Percentiles rank a stretch among this genome's conserved stretches.
These are phyloP conservation scores for Psilocybe subaeruginosa DNA, from an alignment of 768 basidiomycete species.

Conservation along the genomic window DNA sequence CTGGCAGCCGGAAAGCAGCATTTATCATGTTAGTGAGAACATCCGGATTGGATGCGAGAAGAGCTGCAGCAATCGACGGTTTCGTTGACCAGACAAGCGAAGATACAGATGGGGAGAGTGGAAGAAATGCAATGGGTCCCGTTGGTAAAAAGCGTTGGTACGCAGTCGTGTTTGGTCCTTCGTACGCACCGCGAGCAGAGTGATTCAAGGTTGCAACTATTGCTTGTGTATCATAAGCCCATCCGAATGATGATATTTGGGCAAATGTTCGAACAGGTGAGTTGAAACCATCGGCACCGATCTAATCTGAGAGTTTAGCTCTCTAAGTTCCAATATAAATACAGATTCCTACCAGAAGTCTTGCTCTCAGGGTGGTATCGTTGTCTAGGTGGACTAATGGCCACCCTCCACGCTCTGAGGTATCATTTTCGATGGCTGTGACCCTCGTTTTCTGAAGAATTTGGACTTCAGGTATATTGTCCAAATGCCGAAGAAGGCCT, in stretches of 20 bases:
- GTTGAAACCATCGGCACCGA: conserved; percentile 95
- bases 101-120: conserved; percentile 74
- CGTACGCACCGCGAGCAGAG: conserved; percentile 61
- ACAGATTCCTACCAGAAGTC: conserved; percentile 65
- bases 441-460: conserved; percentile 80
- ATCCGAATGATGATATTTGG: conserved; percentile 85
- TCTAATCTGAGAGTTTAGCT: conserved; percentile 40
- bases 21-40: conserved; percentile 82
- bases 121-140: conserved; percentile 95
- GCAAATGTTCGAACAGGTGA: conserved; percentile 92
- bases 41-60: conserved; percentile 65
- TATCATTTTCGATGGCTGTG: conserved; percentile 60
- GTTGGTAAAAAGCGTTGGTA: conserved; percentile 96
- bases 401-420: conserved; percentile 67
- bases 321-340: background rate
- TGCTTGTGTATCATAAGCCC: conserved; percentile 88
- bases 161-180: conserved; percentile 74
- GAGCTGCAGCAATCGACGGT: conserved; percentile 71
- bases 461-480: conserved; percentile 51
- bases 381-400: conserved; percentile 78
- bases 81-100: conserved; percentile 96
- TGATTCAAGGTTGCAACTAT: conserved; percentile 90
- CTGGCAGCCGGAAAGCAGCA: conserved; percentile 86
- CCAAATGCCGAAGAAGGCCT: conserved; percentile 71
- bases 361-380: conserved; percentile 63